phyloP scores from a whole-genome alignment of 164 flowering plant species.

The Piper longum region DNA sequence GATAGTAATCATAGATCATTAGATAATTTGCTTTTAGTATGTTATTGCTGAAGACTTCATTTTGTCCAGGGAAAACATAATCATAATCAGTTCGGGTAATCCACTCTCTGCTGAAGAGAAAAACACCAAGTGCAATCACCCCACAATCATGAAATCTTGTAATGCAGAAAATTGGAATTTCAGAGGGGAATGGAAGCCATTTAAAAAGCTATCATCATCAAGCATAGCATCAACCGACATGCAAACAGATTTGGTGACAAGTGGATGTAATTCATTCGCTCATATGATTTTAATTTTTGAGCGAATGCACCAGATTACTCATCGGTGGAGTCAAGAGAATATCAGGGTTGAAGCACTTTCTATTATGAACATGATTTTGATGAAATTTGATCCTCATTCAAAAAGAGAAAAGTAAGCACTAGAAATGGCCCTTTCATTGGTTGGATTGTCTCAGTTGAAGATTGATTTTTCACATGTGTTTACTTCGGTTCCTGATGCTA shows the following conservation, averaged over 20 bases:
- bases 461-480: background rate
- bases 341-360: conserved; percentile 55
- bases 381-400: conserved; percentile 39
- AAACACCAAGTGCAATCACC: conserved; percentile 8
- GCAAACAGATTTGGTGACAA: conserved; percentile 9
- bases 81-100: conserved; percentile 5
- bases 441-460: background rate
- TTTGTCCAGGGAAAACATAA: conserved; percentile 75
- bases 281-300: conserved; percentile 52
- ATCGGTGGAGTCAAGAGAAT: conserved; percentile 23
- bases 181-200: conserved; percentile 8
- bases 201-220: conserved; percentile 7
- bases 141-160: conserved; percentile 7
- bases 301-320: conserved; percentile 34
- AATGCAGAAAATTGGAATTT: conserved; percentile 12
- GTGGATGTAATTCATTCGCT: conserved; percentile 5
- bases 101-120: conserved; percentile 2
- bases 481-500: conserved; percentile 1
- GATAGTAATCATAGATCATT: background rate
- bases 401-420: conserved; percentile 62
- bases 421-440: background rate
- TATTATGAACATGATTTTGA: conserved; percentile 61
- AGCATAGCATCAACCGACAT: conserved; percentile 8
- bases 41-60: conserved; percentile 67
- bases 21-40: conserved; percentile 6